A percentile compares a stretch with the other conserved stretches of the same genome.
Evolutionary conservation across 148 eudicot genomes (phyloP).

Genomic region (Persicaria tinctoria): DNA sequence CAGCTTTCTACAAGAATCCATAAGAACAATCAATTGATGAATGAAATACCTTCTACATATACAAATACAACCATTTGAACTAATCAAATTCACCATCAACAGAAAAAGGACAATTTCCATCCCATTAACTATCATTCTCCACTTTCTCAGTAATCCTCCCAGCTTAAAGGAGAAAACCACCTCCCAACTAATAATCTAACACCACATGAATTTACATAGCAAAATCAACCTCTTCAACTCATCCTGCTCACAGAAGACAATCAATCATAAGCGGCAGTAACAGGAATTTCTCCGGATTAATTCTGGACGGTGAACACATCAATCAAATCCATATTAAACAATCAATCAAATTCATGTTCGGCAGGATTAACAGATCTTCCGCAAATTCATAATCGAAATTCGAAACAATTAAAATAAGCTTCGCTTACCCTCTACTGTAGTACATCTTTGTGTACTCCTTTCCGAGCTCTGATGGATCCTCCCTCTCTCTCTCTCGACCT

Average conservation of each 20-base stretch:
- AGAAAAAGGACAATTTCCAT: not conserved
- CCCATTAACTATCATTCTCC: not conserved
- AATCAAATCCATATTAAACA: not conserved
- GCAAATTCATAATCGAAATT: not conserved
- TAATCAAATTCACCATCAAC: not conserved
- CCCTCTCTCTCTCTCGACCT: not conserved
- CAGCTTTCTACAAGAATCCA: not conserved
- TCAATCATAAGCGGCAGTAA: not conserved
- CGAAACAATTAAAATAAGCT: not conserved
- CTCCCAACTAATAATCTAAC: not conserved
- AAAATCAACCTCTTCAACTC: not conserved
- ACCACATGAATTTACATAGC: not conserved
- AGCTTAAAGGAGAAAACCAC: not conserved
- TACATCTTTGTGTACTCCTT: not conserved
- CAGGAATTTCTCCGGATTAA: not conserved
- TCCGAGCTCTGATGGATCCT: not conserved
- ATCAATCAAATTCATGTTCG: not conserved
- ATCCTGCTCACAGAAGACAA: not conserved
- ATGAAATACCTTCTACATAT: not conserved
- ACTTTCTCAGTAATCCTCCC: not conserved
- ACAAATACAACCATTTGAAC: not conserved
- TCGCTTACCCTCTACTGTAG: conserved; percentile 6
- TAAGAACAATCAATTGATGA: not conserved
- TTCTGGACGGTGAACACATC: not conserved
- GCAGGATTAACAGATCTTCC: not conserved